These are phyloP conservation scores for Sclerotinia trifoliorum DNA, from an alignment of 2,329 filamentous ascomycete genomes.

Conservation along the genomic window DNA sequence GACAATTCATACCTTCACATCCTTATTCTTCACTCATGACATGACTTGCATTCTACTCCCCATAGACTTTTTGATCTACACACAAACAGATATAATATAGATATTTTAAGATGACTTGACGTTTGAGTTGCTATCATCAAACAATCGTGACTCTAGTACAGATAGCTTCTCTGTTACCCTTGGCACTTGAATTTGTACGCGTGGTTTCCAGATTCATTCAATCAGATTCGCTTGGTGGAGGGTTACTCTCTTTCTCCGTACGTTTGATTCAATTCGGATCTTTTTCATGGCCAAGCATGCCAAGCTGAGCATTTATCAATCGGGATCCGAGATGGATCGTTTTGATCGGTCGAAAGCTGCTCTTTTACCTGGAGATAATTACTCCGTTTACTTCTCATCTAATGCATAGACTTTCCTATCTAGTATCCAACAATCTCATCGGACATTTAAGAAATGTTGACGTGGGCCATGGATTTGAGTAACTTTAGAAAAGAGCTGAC, in stretches of 20 bases:
- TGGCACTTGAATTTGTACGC: constrained; percentile 6
- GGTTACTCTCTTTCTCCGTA: too few relatives aligned
- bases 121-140: too few relatives aligned
- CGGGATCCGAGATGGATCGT: too few relatives aligned
- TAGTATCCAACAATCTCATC: background rate
- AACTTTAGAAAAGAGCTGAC: constrained; percentile 12
- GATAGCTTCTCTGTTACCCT: background rate
- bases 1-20: too few relatives aligned
- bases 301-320: background rate
- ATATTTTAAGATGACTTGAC: too few relatives aligned
- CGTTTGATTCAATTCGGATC: background rate
- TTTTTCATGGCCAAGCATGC: background rate
- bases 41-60: too few relatives aligned
- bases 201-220: background rate
- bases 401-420: background rate
- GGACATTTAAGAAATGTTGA: background rate
- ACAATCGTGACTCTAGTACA: background rate
- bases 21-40: too few relatives aligned
- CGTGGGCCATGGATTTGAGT: background rate
- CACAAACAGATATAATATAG: too few relatives aligned
- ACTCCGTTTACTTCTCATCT: too few relatives aligned
- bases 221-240: background rate
- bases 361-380: too few relatives aligned
- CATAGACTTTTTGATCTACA: too few relatives aligned
- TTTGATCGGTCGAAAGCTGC: too few relatives aligned